phyloP scores from a whole-genome alignment of 768 basidiomycete genomes.

The Podaxis sp. region DNA sequence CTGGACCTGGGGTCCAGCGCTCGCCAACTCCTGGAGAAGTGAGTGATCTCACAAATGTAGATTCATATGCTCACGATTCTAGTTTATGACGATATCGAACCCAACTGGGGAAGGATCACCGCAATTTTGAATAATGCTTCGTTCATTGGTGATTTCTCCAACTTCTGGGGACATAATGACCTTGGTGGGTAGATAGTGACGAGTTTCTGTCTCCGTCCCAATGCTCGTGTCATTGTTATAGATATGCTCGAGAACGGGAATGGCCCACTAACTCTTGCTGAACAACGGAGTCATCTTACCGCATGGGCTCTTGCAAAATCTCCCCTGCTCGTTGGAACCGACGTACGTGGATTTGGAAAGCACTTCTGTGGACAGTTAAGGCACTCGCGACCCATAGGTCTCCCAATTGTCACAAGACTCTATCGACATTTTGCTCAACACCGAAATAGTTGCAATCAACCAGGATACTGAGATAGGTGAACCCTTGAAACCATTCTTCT shows the following conservation, averaged over 20 bases:
- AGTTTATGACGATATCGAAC: slow-evolving; percentile 22
- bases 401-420: slow-evolving; percentile 27
- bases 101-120: slow-evolving; percentile 20
- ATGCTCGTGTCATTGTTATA: background rate
- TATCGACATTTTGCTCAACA: slow-evolving; percentile 42
- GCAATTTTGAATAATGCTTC: slow-evolving; percentile 22
- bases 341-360: slow-evolving; percentile 26
- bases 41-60: background rate
- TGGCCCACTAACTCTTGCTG: slow-evolving; percentile 42
- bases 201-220: background rate
- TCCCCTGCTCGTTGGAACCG: slow-evolving; percentile 46
- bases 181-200: slow-evolving; percentile 27
- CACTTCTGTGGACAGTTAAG: background rate
- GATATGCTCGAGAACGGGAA: slow-evolving; percentile 40
- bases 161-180: slow-evolving; percentile 49
- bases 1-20: slow-evolving; percentile 20
- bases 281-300: slow-evolving; percentile 50
- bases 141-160: slow-evolving; percentile 22
- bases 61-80: background rate
- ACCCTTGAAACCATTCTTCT: slow-evolving; percentile 50
- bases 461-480: slow-evolving; percentile 47
- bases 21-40: slow-evolving; percentile 23
- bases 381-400: slow-evolving; percentile 6
- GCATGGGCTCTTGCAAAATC: slow-evolving; percentile 55
- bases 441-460: slow-evolving; percentile 52